phyloP scores from a whole-genome alignment of 2,329 filamentous ascomycete genomes.

The Coleophoma eucalyptorum region DNA sequence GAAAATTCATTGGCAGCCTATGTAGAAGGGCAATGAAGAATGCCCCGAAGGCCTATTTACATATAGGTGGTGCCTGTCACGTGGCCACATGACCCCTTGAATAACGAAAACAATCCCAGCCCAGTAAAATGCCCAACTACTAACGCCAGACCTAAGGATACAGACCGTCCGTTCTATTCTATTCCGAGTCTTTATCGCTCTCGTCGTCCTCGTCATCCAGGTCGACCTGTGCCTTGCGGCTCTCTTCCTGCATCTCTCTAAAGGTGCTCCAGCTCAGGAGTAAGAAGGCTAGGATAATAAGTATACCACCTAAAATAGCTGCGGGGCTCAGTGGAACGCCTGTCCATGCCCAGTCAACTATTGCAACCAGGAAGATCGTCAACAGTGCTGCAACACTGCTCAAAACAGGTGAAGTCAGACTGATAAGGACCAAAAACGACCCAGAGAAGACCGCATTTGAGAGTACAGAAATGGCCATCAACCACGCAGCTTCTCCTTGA shows the following conservation, averaged over 20 bases:
- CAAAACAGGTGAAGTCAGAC: slow-evolving; percentile 85
- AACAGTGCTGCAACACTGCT: slow-evolving; percentile 89
- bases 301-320: slow-evolving; percentile 73
- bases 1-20: too few species aligned
- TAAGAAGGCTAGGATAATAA: slow-evolving; percentile 88
- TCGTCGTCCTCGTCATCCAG: slow-evolving; percentile 32
- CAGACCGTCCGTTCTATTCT: too few species aligned
- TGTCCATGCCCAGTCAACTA: slow-evolving; percentile 85
- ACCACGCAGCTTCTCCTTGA: slow-evolving; percentile 69
- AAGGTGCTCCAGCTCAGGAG: slow-evolving; percentile 90
- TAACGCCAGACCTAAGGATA: too few species aligned
- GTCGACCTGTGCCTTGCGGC: slow-evolving; percentile 50
- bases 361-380: slow-evolving; percentile 93
- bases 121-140: too few species aligned
- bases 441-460: slow-evolving; percentile 92
- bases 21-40: too few species aligned
- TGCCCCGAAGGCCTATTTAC: too few species aligned
- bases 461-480: slow-evolving; percentile 75
- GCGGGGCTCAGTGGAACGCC: slow-evolving; percentile 71
- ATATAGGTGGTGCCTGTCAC: too few species aligned
- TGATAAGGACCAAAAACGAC: slow-evolving; percentile 88
- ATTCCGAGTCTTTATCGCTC: slow-evolving; percentile 26
- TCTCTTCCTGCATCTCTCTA: slow-evolving; percentile 85
- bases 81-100: too few species aligned
- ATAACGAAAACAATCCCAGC: too few species aligned